Evolutionary conservation across 441 rosid species (phyloP).

Genomic region (Eruca vesicaria): DNA sequence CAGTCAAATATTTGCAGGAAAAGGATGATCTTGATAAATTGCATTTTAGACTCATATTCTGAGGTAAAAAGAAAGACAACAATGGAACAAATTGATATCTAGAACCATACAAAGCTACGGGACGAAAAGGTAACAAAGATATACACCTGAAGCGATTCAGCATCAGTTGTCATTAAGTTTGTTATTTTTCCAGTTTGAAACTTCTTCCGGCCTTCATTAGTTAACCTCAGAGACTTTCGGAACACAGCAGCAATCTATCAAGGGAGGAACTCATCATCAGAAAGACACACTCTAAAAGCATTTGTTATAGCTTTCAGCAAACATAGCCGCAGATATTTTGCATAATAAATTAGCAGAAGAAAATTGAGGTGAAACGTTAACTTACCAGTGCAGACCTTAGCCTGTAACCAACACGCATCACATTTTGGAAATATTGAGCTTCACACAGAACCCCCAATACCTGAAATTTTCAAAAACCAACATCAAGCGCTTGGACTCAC

Average conservation of each 20-base stretch:
- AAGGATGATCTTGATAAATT: not conserved
- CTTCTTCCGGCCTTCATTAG: slow-evolving; percentile 84
- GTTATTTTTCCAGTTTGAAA: slow-evolving; percentile 96
- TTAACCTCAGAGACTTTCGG: slow-evolving; percentile 90
- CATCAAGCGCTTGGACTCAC: slow-evolving; percentile 25
- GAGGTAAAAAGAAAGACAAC: not conserved
- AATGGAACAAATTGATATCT: not conserved
- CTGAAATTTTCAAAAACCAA: slow-evolving; percentile 49
- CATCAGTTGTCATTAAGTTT: slow-evolving; percentile 98
- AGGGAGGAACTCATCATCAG: slow-evolving; percentile 17
- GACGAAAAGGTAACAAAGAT: slow-evolving; percentile 20
- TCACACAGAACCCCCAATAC: slow-evolving; percentile 85
- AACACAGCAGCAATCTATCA: slow-evolving; percentile 94
- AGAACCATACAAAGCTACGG: slow-evolving; percentile 1
- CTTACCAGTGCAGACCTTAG: slow-evolving; percentile 95
- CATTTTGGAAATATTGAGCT: slow-evolving; percentile 99
- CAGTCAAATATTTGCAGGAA: not conserved
- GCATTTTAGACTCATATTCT: slow-evolving; percentile 1
- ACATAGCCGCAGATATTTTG: slow-evolving; percentile 4
- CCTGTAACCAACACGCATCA: slow-evolving; percentile 94
- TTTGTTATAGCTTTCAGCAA: not conserved
- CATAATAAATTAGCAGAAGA: slow-evolving; percentile 16
- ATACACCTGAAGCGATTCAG: slow-evolving; percentile 93
- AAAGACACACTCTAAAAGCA: not conserved
- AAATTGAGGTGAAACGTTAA: slow-evolving; percentile 23